A percentile compares a stretch with the other conserved stretches of the same genome.
phyloP scores from a whole-genome alignment of 2,329 filamentous ascomycete species.

The Calonectria henricotiae region DNA sequence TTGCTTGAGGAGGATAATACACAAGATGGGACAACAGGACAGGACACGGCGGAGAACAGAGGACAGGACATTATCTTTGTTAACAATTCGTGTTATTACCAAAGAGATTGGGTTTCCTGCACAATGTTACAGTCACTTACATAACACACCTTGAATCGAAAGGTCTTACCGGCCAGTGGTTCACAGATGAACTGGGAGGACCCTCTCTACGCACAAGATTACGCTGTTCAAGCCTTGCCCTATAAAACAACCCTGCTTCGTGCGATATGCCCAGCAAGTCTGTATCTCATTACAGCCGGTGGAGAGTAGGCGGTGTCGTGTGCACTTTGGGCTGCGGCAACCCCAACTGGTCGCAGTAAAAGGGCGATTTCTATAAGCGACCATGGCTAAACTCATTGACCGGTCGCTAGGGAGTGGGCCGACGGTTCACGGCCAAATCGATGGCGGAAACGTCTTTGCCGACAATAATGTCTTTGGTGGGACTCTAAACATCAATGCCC shows the following conservation, averaged over 20 bases:
- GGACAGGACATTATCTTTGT: neutral
- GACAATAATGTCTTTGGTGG: neutral
- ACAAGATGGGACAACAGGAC: neutral
- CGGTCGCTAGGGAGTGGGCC: neutral
- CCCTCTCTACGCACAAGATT: no score
- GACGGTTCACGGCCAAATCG: neutral
- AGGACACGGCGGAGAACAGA: no score
- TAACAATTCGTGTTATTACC: no score
- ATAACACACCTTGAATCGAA: neutral
- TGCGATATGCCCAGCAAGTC: neutral
- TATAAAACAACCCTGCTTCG: neutral
- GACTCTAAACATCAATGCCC: neutral
- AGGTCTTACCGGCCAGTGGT: neutral
- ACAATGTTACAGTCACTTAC: no score
- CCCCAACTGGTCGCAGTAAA: neutral
- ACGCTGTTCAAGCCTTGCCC: neutral
- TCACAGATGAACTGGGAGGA: neutral
- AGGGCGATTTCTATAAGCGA: no score
- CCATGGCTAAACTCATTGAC: neutral
- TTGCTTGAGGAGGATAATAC: neutral
- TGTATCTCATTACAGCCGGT: neutral
- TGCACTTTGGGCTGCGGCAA: neutral
- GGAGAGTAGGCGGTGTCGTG: neutral
- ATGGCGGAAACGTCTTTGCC: neutral
- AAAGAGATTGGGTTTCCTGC: no score